A percentile compares a stretch with the other conserved stretches of the same genome.
phyloP scores from a whole-genome alignment of 129 eudicot species.

The Centaurea solstitialis region DNA sequence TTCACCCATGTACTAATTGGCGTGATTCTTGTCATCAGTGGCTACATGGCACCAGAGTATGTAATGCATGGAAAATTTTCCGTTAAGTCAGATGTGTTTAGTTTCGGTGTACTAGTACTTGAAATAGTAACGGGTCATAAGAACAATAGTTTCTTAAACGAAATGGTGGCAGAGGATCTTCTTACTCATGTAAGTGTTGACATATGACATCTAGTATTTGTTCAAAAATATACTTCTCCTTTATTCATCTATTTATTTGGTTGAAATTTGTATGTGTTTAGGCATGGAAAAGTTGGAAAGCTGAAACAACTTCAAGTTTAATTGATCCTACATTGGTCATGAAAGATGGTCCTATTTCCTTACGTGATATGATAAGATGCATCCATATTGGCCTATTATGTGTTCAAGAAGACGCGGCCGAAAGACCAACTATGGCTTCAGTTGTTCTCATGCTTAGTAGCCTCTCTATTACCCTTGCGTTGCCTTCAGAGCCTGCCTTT shows the following conservation, averaged over 20 bases:
- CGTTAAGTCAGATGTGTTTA: constrained; percentile 47
- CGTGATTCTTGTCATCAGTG: constrained; percentile 25
- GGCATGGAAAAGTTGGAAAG: constrained; percentile 59
- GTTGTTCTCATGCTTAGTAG: constrained; percentile 52
- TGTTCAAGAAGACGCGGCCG: constrained; percentile 45
- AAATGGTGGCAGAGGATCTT: constrained; percentile 30
- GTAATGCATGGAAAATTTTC: constrained; percentile 46
- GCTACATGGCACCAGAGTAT: constrained; percentile 64
- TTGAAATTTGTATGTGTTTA: constrained; percentile 1
- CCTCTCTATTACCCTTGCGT: constrained; percentile 34
- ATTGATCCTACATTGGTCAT: constrained; percentile 36
- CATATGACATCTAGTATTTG: background rate
- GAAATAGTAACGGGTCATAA: constrained; percentile 49
- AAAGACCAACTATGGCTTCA: constrained; percentile 58
- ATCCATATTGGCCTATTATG: constrained; percentile 51
- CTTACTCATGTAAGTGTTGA: constrained; percentile 41
- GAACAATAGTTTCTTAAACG: constrained; percentile 28
- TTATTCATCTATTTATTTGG: background rate
- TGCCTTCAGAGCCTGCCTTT: constrained; percentile 47
- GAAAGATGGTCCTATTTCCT: constrained; percentile 7
- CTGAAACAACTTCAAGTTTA: constrained; percentile 21
- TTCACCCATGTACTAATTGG: background rate
- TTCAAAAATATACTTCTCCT: background rate
- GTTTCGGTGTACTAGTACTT: constrained; percentile 52
- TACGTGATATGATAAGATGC: constrained; percentile 42